Evolutionary conservation across 768 basidiomycete genomes (phyloP).

Genomic region (Fibroporia radiculosa): DNA sequence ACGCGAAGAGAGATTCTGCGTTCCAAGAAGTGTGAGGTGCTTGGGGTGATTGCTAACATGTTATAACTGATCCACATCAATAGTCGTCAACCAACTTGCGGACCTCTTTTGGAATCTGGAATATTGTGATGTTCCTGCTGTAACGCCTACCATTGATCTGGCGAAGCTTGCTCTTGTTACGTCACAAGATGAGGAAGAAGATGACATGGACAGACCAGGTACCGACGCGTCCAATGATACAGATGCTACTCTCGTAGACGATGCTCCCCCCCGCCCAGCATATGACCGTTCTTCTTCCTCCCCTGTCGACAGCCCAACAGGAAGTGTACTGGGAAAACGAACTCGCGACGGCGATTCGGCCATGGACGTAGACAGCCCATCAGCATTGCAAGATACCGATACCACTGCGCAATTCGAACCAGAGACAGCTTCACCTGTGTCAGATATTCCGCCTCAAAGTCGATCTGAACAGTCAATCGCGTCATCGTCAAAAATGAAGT

Average conservation of each 20-base stretch:
- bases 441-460: slow-evolving; percentile 22
- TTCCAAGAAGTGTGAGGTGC: slow-evolving; percentile 68
- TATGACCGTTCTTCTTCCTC: slow-evolving; percentile 26
- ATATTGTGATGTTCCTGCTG: slow-evolving; percentile 51
- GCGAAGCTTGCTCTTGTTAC: slow-evolving; percentile 90
- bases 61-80: no score
- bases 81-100: slow-evolving; percentile 77
- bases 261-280: slow-evolving; percentile 32
- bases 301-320: slow-evolving; percentile 14
- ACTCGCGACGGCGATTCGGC: slow-evolving; percentile 29
- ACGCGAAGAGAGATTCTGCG: slow-evolving; percentile 75
- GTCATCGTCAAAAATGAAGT: slow-evolving; percentile 16
- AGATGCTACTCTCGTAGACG: slow-evolving; percentile 84
- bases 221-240: slow-evolving; percentile 83
- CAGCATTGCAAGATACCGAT: slow-evolving; percentile 3
- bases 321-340: slow-evolving; percentile 63
- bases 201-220: slow-evolving; percentile 59
- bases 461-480: slow-evolving; percentile 9
- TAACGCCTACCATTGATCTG: slow-evolving; percentile 80
- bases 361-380: slow-evolving; percentile 40
- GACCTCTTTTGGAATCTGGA: slow-evolving; percentile 74
- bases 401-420: background rate
- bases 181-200: slow-evolving; percentile 83
- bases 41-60: slow-evolving; percentile 6
- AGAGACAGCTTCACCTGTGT: slow-evolving; percentile 28